Evolutionary conservation across 2,329 filamentous ascomycete genomes (phyloP).

Genomic region (Phialemonium atrogriseum): DNA sequence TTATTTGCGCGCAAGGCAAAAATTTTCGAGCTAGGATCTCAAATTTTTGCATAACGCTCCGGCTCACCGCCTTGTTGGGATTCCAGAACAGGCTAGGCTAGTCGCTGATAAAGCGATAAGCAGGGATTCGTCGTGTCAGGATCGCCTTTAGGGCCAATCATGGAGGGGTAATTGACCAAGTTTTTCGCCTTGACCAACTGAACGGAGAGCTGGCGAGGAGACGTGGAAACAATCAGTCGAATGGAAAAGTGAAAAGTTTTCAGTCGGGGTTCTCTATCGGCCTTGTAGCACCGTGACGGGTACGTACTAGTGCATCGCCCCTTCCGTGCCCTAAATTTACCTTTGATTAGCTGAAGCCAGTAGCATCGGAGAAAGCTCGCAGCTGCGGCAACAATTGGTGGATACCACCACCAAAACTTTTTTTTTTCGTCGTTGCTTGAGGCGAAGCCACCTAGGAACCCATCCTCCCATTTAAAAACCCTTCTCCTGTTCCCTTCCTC

Average conservation of each 20-base stretch:
- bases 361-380: not conserved
- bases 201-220: not conserved
- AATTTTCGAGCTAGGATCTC: conserved; percentile 1
- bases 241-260: too few relatives aligned
- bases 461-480: conserved; percentile 24
- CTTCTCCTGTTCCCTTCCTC: conserved; percentile 12
- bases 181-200: not conserved
- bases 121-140: too few relatives aligned
- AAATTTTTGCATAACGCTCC: conserved; percentile 14
- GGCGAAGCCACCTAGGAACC: conserved; percentile 1
- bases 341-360: too few relatives aligned
- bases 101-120: conserved; percentile 20
- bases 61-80: conserved; percentile 18
- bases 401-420: conserved; percentile 10
- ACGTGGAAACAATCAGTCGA: not conserved
- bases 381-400: conserved; percentile 3
- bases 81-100: conserved; percentile 12
- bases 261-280: too few relatives aligned
- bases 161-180: conserved; percentile 5
- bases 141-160: too few relatives aligned
- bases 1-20: too few relatives aligned
- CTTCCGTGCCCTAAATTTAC: too few relatives aligned
- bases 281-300: too few relatives aligned
- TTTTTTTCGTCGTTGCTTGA: conserved; percentile 10
- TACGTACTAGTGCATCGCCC: too few relatives aligned